Conservation (phyloP, 2,329 filamentous ascomycete species). For the Xenoacremonium recifei region DNA sequence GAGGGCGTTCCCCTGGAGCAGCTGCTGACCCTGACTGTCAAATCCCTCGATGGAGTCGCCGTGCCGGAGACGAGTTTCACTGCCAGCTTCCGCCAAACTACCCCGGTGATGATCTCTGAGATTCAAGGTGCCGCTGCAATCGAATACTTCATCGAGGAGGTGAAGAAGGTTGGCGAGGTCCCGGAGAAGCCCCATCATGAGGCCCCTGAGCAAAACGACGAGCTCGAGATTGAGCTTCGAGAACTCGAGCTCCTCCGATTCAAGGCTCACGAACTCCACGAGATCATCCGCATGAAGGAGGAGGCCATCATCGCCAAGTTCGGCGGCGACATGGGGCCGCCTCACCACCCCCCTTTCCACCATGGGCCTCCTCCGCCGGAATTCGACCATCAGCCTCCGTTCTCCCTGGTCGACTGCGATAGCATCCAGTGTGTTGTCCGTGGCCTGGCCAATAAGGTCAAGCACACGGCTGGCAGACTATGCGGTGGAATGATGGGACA, state of each 20-base stretch:
- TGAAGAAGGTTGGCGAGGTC: too few relatives aligned
- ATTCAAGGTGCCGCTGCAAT: slow-evolving; percentile 36
- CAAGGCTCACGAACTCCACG: slow-evolving; percentile 40
- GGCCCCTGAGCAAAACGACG: slow-evolving; percentile 29
- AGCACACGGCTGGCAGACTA: slow-evolving; percentile 25
- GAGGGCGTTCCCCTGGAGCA: slow-evolving; percentile 41
- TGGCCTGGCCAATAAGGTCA: slow-evolving; percentile 38
- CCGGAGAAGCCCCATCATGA: slow-evolving; percentile 9
- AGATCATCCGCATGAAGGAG: slow-evolving; percentile 43
- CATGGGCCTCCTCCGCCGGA: too few relatives aligned
- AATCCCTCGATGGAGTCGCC: slow-evolving; percentile 40
- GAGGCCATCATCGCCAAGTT: slow-evolving; percentile 35
- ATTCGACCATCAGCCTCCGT: slow-evolving; percentile 20
- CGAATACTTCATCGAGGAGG: background rate
- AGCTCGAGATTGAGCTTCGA: slow-evolving; percentile 41
- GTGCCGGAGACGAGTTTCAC: slow-evolving; percentile 37
- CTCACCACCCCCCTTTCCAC: slow-evolving; percentile 16
- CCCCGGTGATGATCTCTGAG: slow-evolving; percentile 40
- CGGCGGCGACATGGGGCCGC: slow-evolving; percentile 14
- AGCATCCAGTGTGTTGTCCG: slow-evolving; percentile 38
- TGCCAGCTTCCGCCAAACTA: slow-evolving; percentile 45
- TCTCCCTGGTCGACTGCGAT: slow-evolving; percentile 16
- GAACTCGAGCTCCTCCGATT: slow-evolving; percentile 43
- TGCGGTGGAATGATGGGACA: slow-evolving; percentile 12
- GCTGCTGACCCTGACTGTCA: slow-evolving; percentile 42